Percentiles rank a stretch among this genome's conserved stretches.
phyloP scores from a whole-genome alignment of 129 eudicot species.

The Flaveria ramosissima region DNA sequence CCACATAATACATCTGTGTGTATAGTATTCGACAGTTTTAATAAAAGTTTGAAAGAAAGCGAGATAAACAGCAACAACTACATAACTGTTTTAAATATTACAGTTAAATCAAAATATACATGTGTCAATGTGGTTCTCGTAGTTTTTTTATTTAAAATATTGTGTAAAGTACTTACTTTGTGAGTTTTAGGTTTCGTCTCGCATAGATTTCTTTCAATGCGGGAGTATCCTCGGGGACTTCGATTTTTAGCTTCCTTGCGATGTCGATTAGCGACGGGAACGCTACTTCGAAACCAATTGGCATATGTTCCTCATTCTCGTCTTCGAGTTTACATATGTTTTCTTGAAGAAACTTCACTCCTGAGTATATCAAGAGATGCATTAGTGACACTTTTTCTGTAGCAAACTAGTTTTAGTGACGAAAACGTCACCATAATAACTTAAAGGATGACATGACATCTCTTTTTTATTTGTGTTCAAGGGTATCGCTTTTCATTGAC shows the following conservation, averaged over 20 bases:
- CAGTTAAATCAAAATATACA: too few species aligned
- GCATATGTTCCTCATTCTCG: constrained; percentile 85
- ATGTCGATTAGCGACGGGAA: constrained; percentile 84
- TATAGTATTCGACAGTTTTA: too few species aligned
- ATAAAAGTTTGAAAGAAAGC: too few species aligned
- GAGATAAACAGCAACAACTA: too few species aligned
- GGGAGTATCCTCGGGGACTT: constrained; percentile 60
- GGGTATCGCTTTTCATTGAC: neutral
- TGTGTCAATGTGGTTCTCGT: too few species aligned
- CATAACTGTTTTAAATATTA: too few species aligned
- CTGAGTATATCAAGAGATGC: constrained; percentile 29
- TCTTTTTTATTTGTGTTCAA: neutral
- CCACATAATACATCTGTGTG: neutral
- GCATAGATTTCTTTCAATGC: constrained; percentile 69
- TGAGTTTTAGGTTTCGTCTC: constrained; percentile 70
- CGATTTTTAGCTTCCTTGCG: constrained; percentile 57
- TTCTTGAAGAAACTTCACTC: constrained; percentile 54
- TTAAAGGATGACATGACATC: constrained; percentile 1
- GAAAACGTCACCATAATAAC: neutral
- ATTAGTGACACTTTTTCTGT: neutral
- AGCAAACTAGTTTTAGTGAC: constrained; percentile 4
- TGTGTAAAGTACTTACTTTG: constrained; percentile 50
- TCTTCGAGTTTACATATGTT: constrained; percentile 67
- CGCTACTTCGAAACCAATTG: constrained; percentile 96
- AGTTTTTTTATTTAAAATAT: too few species aligned